Evolutionary conservation across 768 basidiomycete species (phyloP), one percentile per base, ranked within the genome.

Genomic region (Ramaria sp.): DNA sequence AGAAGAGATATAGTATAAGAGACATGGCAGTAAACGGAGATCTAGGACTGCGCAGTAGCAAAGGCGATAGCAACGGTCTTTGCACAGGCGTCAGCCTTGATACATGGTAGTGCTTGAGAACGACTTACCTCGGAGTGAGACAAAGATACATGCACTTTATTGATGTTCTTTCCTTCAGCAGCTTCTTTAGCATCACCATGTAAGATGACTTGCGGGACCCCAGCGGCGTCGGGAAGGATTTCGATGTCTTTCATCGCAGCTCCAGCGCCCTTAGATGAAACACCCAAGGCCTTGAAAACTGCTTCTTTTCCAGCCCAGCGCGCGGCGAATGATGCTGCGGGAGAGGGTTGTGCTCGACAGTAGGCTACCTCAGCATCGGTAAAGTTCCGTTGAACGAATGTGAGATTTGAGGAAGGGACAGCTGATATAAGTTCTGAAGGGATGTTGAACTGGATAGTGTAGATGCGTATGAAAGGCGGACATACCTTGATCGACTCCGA

Each of bases 231-330:
- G 44, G 87, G 83, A 56, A 95, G 73, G 62, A 98, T 93, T 69
- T 98, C 96, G 57, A 99, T 98, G 60, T 98, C 94, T 70, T 88
- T 88, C 85, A 98, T 85, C n/a, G 85, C 75, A 16, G 96, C 94
- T 5, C 80, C 88, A 10, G 94, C 95, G 37, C 96, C 96, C 69
- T 90, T 87, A 3, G 89, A 92, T 18, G 83, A 71, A 42, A 92
- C 85, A 20, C 90, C 88, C 1, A 99, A 78, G 4, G 92, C 88
- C 73, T 98, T 98, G 83, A 98, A 97, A 52, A 87, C 82, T 2
- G 94, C 95, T 68, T 98, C 96, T 70, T 98, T 99, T 50, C 91
- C 95, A 27, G 80, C 88, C 95, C 96, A 99, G 54, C 94, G 87
- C 34, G 88, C 94, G 20, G 96, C 95, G 65, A 96, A 93, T 1